Percentiles rank a stretch among this genome's conserved stretches.
Conservation (phyloP, 331 rosid species). For the Stylosanthes scabra region DNA sequence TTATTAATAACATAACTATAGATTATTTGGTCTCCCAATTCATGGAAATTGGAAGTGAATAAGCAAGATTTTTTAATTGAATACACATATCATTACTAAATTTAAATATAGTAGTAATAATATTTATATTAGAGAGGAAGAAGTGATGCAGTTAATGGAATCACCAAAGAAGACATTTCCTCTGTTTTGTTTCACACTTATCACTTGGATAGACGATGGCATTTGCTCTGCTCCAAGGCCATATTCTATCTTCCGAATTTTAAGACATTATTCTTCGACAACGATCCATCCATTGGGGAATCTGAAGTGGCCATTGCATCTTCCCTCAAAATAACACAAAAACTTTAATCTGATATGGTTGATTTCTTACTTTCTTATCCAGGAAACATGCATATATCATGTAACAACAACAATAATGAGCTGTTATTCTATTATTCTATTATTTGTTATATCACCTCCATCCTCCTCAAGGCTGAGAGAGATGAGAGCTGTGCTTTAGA, state of each 20-base stretch:
- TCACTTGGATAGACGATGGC: neutral
- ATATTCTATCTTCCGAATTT: neutral
- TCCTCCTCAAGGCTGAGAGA: too few species aligned
- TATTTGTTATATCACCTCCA: too few species aligned
- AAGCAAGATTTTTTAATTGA: too few species aligned
- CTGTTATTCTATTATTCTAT: too few species aligned
- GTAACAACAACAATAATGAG: neutral
- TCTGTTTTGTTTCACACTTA: neutral
- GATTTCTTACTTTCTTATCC: neutral
- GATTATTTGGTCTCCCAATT: too few species aligned
- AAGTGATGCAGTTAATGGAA: neutral
- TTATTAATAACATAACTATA: too few species aligned
- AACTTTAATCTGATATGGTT: too few species aligned
- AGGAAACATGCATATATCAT: neutral
- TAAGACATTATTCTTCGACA: neutral
- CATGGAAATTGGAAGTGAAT: too few species aligned
- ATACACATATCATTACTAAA: too few species aligned
- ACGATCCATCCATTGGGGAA: neutral
- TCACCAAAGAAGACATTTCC: slow-evolving; percentile 1
- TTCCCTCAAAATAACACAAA: neutral
- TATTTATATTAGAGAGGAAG: too few species aligned
- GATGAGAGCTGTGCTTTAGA: too few species aligned
- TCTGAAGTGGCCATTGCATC: slow-evolving; percentile 1
- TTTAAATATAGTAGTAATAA: too few species aligned
- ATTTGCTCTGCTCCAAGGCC: neutral